Conservation (phyloP, 768 basidiomycete species). For the Podaxis sp. region DNA sequence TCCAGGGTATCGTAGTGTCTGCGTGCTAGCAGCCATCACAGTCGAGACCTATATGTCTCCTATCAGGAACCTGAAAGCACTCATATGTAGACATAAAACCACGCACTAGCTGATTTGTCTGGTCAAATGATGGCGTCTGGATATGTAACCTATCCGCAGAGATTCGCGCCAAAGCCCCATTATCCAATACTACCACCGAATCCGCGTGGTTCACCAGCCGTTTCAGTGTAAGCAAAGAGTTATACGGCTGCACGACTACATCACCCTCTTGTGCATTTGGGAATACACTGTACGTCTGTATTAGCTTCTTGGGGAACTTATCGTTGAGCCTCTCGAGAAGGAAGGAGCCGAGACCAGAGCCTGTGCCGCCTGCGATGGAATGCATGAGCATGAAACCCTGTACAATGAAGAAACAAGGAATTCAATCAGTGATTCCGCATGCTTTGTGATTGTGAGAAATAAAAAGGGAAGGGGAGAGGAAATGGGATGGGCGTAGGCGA, state of each 20-base stretch:
- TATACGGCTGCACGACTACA: constrained; percentile 98
- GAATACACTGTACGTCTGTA: constrained; percentile 99
- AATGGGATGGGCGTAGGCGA: background rate
- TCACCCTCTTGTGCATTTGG: constrained; percentile 93
- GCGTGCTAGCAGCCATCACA: constrained; percentile 96
- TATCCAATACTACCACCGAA: constrained; percentile 95
- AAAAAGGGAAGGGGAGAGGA: background rate
- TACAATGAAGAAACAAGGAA: background rate
- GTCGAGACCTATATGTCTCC: constrained; percentile 72
- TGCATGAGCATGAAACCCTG: constrained; percentile 99
- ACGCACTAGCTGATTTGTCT: constrained; percentile 86
- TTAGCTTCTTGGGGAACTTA: constrained; percentile 97
- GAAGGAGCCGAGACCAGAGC: constrained; percentile 98
- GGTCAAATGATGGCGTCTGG: constrained; percentile 85
- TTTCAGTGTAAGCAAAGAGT: constrained; percentile 90
- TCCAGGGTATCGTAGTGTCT: constrained; percentile 94
- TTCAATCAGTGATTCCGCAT: background rate
- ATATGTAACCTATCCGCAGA: constrained; percentile 90
- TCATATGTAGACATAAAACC: background rate
- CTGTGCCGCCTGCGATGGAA: constrained; percentile 98
- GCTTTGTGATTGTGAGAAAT: background rate
- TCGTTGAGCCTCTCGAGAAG: constrained; percentile 95
- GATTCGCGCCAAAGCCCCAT: constrained; percentile 90
- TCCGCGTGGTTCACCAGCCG: constrained; percentile 95
- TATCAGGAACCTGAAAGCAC: background rate